These are phyloP conservation scores for Theobroma grandiflorum DNA, from an alignment of 441 rosid species.

Conservation along the genomic window DNA sequence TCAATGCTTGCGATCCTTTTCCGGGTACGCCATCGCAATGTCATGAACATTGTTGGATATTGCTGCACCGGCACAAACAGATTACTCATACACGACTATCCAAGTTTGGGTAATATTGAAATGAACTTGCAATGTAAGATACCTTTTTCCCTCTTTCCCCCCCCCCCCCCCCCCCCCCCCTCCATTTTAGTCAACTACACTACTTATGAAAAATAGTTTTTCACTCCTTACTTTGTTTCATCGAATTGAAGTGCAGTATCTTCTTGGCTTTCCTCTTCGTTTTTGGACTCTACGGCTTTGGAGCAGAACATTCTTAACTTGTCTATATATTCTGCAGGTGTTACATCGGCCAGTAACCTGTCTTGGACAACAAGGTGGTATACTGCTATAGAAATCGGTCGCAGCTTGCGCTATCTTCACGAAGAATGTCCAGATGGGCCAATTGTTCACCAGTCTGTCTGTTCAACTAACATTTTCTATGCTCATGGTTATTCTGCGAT, in stretches of 20 bases:
- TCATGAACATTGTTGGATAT: conserved; percentile 53
- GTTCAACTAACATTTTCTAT: conserved; percentile 39
- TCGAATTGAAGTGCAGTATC: neutral
- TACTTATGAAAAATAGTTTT: too few relatives aligned
- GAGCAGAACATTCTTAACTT: neutral
- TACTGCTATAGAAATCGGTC: conserved; percentile 50
- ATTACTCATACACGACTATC: conserved; percentile 46
- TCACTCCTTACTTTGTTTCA: too few relatives aligned
- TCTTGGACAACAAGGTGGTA: conserved; percentile 61
- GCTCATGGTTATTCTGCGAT: conserved; percentile 40
- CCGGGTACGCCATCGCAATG: conserved; percentile 49
- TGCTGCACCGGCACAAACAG: conserved; percentile 45
- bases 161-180: too few relatives aligned
- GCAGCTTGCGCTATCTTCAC: conserved; percentile 56
- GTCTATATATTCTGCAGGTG: conserved; percentile 29
- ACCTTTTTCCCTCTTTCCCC: neutral
- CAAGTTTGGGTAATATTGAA: conserved; percentile 43
- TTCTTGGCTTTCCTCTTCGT: neutral
- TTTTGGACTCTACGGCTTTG: neutral
- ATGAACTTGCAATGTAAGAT: conserved; percentile 43
- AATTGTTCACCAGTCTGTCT: conserved; percentile 53
- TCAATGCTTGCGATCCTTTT: conserved; percentile 49
- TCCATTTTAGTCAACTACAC: too few relatives aligned
- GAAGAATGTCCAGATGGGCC: conserved; percentile 54
- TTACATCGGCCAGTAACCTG: conserved; percentile 41